Percentiles rank a stretch among this genome's conserved stretches.
These are phyloP conservation scores for Hibiscus tridactylites DNA, from an alignment of 345 rosid species.

Conservation along the genomic window DNA sequence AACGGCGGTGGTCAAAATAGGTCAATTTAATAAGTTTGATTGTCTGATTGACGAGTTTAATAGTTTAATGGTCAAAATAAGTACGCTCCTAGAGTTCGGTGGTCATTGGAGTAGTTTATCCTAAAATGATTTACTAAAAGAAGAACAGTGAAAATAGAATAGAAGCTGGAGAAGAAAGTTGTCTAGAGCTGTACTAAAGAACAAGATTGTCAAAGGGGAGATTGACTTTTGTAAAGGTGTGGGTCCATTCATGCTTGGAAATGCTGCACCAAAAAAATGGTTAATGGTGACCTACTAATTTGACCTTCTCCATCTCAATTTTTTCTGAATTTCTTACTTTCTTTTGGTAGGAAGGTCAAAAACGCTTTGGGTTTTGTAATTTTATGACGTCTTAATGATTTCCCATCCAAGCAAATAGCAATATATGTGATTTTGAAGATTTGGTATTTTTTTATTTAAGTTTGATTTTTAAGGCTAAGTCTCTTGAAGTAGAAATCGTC, in stretches of 20 bases:
- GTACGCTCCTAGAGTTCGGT: too few relatives aligned
- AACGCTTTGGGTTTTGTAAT: background rate
- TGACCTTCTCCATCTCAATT: slow-evolving; percentile 12
- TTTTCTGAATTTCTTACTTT: background rate
- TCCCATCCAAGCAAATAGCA: background rate
- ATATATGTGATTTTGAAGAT: background rate
- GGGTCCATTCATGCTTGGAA: slow-evolving; percentile 20
- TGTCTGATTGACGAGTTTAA: too few relatives aligned
- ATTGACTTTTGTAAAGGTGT: slow-evolving; percentile 13
- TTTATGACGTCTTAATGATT: background rate
- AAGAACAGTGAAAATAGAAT: slow-evolving; percentile 13
- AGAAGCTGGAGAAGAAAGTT: slow-evolving; percentile 23
- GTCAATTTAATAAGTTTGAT: too few relatives aligned
- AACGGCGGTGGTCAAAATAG: too few relatives aligned
- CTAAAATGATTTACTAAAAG: background rate
- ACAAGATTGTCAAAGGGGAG: slow-evolving; percentile 12
- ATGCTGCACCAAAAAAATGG: background rate
- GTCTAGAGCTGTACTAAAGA: slow-evolving; percentile 19
- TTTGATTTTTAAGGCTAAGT: too few relatives aligned
- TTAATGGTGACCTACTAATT: slow-evolving; percentile 17
- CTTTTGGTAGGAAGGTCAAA: background rate
- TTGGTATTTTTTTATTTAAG: too few relatives aligned
- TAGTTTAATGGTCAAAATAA: too few relatives aligned
- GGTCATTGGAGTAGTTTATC: too few relatives aligned
- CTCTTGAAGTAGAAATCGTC: too few relatives aligned